Conservation (phyloP, 257 asterid species). For the Forsythia suspensa region DNA sequence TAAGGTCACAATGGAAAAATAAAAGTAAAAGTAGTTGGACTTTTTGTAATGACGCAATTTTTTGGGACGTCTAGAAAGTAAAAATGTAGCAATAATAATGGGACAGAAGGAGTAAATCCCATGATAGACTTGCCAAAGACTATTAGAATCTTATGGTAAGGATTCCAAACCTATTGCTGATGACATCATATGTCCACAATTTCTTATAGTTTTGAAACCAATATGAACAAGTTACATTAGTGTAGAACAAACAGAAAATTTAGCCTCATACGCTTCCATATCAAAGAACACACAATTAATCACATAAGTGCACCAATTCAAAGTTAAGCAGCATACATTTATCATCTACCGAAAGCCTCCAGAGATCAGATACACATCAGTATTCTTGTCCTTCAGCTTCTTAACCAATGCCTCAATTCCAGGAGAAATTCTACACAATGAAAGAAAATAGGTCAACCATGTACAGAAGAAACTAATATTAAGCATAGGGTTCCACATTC, state of each 20-base stretch:
- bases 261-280: too few relatives aligned
- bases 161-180: background rate
- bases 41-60: too few relatives aligned
- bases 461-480: background rate
- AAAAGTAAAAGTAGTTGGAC: too few relatives aligned
- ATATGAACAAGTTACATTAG: background rate
- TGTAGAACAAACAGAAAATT: too few relatives aligned
- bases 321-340: constrained; percentile 51
- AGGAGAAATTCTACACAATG: constrained; percentile 70
- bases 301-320: constrained; percentile 1
- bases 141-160: background rate
- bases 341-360: constrained; percentile 98
- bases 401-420: constrained; percentile 79
- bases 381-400: constrained; percentile 61
- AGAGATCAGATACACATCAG: constrained; percentile 72
- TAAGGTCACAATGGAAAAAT: too few relatives aligned
- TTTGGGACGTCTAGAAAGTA: background rate
- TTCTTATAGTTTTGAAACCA: background rate
- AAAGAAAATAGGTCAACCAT: constrained; percentile 19
- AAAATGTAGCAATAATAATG: background rate
- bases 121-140: background rate
- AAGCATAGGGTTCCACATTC: background rate
- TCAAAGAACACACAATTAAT: constrained; percentile 8
- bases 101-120: background rate
- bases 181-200: background rate